A percentile compares a stretch with the other conserved stretches of the same genome.
Evolutionary conservation across 257 asterid genomes (phyloP).

Genomic region (Ehretia macrophylla): DNA sequence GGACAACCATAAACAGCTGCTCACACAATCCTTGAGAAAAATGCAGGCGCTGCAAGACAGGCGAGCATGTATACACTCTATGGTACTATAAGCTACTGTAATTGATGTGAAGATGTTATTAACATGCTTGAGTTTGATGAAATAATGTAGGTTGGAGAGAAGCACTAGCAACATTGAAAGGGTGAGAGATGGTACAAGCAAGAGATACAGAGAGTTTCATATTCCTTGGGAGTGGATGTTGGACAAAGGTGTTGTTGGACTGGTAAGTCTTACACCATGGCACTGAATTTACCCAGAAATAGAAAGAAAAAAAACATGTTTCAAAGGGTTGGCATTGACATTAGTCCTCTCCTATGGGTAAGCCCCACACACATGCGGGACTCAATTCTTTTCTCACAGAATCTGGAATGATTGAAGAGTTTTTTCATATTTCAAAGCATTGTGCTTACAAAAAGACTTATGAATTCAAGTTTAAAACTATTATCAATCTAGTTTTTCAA

Average conservation of each 20-base stretch:
- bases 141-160: conserved; percentile 62
- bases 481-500: no score
- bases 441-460: no score
- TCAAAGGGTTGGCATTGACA: no score
- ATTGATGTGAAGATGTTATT: neutral
- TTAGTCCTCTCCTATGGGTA: no score
- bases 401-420: no score
- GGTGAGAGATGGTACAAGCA: conserved; percentile 60
- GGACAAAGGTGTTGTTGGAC: conserved; percentile 64
- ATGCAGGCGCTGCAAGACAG: conserved; percentile 64
- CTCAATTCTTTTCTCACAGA: no score
- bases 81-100: neutral
- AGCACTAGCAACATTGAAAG: conserved; percentile 63
- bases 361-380: no score
- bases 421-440: no score
- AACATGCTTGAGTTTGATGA: neutral
- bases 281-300: no score
- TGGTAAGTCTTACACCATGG: conserved; percentile 42
- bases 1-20: conserved; percentile 59
- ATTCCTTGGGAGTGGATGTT: conserved; percentile 86
- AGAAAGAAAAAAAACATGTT: no score
- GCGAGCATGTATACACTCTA: conserved; percentile 26
- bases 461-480: no score
- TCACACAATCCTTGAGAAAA: conserved; percentile 54
- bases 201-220: conserved; percentile 51